Conservation (phyloP, 169 alveolate species). For the Plasmodium sp. region DNA sequence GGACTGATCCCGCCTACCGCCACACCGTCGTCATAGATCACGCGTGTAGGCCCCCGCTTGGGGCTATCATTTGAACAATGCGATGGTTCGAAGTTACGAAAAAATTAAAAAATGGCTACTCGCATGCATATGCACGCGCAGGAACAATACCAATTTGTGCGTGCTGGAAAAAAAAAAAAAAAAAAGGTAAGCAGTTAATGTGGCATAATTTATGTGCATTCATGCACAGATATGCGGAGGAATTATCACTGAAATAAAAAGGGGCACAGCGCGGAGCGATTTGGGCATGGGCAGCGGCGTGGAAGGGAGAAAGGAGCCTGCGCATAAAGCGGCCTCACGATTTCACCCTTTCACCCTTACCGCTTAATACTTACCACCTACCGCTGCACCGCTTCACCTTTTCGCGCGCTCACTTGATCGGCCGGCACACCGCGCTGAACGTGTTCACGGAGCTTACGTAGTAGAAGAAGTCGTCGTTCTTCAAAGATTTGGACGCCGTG, state of each 20-base stretch:
- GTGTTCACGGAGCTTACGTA: conserved; percentile 37
- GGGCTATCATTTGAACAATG: background rate
- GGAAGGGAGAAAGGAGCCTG: background rate
- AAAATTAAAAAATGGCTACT: background rate
- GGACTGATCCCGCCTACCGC: background rate
- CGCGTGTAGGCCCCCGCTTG: background rate
- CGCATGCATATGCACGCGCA: background rate
- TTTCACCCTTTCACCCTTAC: background rate
- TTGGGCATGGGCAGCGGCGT: background rate
- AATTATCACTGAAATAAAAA: background rate
- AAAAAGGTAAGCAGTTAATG: background rate
- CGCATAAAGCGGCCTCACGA: background rate
- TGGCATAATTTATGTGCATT: background rate
- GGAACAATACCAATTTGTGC: background rate
- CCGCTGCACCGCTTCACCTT: too few species aligned
- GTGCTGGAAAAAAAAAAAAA: background rate
- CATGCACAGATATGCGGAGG: background rate
- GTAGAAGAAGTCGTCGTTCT: conserved; percentile 39
- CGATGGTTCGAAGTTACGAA: background rate
- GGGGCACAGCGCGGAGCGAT: background rate
- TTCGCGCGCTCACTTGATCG: conserved; percentile 25
- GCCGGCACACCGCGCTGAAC: conserved; percentile 35
- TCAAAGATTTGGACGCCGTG: conserved; percentile 47
- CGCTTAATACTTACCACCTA: background rate
- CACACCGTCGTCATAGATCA: background rate